Evolutionary conservation across 495 filamentous ascomycete species (phyloP).

Genomic region (Xylaria flabelliformis): DNA sequence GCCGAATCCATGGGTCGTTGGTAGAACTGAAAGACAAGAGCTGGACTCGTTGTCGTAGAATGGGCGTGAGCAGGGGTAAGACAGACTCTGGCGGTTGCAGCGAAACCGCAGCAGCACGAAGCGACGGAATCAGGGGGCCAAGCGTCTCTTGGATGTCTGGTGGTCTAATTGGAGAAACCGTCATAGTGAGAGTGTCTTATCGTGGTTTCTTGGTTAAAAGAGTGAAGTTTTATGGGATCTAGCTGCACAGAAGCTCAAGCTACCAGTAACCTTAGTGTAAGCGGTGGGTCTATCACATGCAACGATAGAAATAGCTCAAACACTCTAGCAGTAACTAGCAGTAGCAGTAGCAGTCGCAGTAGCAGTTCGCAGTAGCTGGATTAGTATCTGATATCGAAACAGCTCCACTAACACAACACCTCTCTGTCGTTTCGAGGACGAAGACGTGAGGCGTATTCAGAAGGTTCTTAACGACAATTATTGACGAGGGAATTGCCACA

Average conservation of each 20-base stretch:
- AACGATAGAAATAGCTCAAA: conserved; percentile 11
- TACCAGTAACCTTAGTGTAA: background rate
- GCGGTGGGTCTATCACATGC: conserved; percentile 14
- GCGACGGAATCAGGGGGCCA: conserved; percentile 78
- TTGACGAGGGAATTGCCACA: background rate
- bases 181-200: conserved; percentile 30
- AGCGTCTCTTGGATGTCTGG: conserved; percentile 71
- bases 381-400: background rate
- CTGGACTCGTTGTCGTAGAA: conserved; percentile 86
- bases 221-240: background rate
- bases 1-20: conserved; percentile 80
- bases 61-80: conserved; percentile 84
- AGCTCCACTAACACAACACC: background rate
- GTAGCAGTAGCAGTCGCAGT: background rate
- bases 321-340: background rate
- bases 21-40: conserved; percentile 67
- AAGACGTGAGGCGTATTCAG: background rate
- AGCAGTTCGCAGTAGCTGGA: background rate
- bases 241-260: background rate
- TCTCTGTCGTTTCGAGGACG: background rate
- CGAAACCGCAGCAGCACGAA: conserved; percentile 85
- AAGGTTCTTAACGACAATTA: background rate
- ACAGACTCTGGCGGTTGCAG: conserved; percentile 76
- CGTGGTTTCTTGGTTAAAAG: background rate
- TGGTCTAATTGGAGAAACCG: conserved; percentile 57